These are phyloP conservation scores for Hymenoscyphus linearis DNA, from an alignment of 2,329 filamentous ascomycete genomes.

Conservation along the genomic window DNA sequence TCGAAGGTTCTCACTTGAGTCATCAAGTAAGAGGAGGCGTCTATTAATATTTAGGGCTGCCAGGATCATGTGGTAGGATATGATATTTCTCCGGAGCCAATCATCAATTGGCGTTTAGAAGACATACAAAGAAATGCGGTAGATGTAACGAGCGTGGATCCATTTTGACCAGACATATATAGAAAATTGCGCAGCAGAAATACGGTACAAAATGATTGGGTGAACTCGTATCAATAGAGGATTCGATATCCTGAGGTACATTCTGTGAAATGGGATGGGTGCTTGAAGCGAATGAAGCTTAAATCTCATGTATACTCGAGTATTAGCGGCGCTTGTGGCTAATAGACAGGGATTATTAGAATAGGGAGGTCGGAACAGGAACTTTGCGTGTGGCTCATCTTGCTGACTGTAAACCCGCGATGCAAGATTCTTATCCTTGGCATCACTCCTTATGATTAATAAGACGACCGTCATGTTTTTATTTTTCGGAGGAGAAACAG, in stretches of 20 bases:
- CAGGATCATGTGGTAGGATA: not conserved
- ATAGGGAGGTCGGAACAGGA: not conserved
- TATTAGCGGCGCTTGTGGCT: not conserved
- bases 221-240: not conserved
- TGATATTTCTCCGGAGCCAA: not conserved
- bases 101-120: not conserved
- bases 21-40: not conserved
- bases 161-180: not conserved
- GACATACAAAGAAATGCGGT: not conserved
- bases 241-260: not conserved
- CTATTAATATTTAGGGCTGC: constrained; percentile 1
- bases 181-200: not conserved
- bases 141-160: not conserved
- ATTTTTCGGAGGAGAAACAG: not conserved
- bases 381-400: not conserved
- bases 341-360: not conserved
- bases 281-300: not conserved
- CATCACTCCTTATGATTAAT: not conserved
- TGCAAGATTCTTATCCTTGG: not conserved
- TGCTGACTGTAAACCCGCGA: not conserved
- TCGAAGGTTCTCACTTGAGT: constrained; percentile 9
- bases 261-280: not conserved
- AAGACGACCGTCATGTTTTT: not conserved
- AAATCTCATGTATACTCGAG: not conserved
- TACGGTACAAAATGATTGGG: not conserved